Conservation (phyloP, 75 land plant genomes). For the Sequoiadendron giganteum region DNA sequence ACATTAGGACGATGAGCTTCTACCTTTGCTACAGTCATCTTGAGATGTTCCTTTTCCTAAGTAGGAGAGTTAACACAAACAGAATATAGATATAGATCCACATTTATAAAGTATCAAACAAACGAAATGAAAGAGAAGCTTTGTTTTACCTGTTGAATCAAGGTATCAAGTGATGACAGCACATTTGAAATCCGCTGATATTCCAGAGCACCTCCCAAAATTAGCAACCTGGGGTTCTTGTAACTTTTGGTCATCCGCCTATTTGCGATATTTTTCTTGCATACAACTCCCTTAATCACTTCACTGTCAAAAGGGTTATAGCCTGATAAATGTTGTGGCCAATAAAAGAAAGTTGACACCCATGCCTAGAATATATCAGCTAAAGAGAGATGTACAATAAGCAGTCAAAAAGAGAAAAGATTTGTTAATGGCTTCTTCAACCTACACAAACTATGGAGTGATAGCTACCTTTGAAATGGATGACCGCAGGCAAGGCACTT, state of each 20-base stretch:
- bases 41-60: conserved; percentile 71
- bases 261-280: conserved; percentile 89
- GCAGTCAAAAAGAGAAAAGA: neutral
- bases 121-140: neutral
- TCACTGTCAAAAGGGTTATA: conserved; percentile 43
- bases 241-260: conserved; percentile 79
- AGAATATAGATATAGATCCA: neutral
- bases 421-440: neutral
- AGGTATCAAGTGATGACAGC: conserved; percentile 77
- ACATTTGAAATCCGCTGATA: conserved; percentile 76
- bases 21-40: conserved; percentile 58
- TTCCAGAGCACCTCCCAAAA: conserved; percentile 93
- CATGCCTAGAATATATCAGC: neutral
- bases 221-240: conserved; percentile 67
- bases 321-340: conserved; percentile 5
- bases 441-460: neutral
- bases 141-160: conserved; percentile 33
- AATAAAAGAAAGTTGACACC: conserved; percentile 1
- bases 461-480: conserved; percentile 68
- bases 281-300: conserved; percentile 89
- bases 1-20: conserved; percentile 79
- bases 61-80: neutral
- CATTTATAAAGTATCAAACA: neutral
- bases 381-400: neutral
- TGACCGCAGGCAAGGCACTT: conserved; percentile 88